A percentile compares a stretch with the other conserved stretches of the same genome.
Conservation (phyloP, 371 early-diverging fungal genomes). For the Saksenaea oblongispora region DNA sequence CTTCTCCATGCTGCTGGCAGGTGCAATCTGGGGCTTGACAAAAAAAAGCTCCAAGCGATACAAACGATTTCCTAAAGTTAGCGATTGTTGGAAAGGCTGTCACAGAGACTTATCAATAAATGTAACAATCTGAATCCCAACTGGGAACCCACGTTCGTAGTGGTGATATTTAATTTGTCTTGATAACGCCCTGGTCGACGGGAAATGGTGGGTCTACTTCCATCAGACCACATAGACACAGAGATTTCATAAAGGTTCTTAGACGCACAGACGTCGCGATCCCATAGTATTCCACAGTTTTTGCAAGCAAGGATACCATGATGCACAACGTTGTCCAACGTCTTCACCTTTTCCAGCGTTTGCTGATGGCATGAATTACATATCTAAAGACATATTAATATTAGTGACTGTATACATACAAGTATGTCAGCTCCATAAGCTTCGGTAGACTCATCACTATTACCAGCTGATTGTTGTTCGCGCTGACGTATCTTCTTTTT, state of each 20-base stretch:
- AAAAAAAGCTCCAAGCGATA: no score
- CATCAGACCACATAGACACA: no score
- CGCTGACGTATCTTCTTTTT: background rate
- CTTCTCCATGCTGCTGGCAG: no score
- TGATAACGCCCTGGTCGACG: no score
- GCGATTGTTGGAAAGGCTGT: no score
- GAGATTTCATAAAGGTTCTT: background rate
- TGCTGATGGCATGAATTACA: background rate
- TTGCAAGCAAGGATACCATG: background rate
- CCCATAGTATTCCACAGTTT: constrained; percentile 1
- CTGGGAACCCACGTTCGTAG: no score
- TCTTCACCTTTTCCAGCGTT: background rate
- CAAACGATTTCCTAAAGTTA: no score
- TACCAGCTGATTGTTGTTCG: background rate
- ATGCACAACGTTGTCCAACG: background rate
- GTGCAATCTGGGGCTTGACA: no score
- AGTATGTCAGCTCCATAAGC: background rate
- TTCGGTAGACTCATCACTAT: background rate
- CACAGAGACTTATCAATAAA: no score
- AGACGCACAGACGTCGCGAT: background rate
- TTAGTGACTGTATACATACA: background rate
- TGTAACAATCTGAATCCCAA: no score
- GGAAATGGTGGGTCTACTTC: no score
- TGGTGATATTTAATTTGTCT: no score
- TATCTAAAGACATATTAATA: background rate